Evolutionary conservation across 192 early-diverging fungal genomes (phyloP).

Genomic region (Linnemannia hyalina): DNA sequence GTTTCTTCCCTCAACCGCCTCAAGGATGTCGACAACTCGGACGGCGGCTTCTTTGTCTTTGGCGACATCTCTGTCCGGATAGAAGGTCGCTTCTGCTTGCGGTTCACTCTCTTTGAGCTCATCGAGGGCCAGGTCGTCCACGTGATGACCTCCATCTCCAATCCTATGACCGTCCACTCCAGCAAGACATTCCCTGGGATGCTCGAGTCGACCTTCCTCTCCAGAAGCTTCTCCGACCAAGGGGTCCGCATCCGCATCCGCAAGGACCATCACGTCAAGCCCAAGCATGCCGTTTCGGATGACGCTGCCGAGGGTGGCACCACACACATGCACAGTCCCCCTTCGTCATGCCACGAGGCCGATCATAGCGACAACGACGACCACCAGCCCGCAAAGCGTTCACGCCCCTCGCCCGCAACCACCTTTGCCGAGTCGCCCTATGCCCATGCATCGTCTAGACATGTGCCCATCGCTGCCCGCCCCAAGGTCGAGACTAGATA

Average conservation of each 20-base stretch:
- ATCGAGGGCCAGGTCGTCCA: conserved; percentile 62
- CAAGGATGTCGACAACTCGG: conserved; percentile 86
- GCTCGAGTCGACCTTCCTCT: conserved; percentile 90
- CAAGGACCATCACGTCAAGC: conserved; percentile 77
- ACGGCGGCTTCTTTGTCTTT: conserved; percentile 96
- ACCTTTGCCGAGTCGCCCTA: conserved; percentile 3
- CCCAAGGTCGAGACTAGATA: conserved; percentile 13
- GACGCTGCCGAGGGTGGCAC: conserved; percentile 1
- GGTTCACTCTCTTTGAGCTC: conserved; percentile 94
- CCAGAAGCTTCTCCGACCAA: conserved; percentile 93
- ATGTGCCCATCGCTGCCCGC: conserved; percentile 21
- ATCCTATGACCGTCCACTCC: conserved; percentile 81
- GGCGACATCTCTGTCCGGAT: conserved; percentile 90
- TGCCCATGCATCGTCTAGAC: neutral
- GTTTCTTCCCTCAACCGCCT: conserved; percentile 90
- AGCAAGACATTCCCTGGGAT: conserved; percentile 95
- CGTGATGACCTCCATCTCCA: conserved; percentile 81
- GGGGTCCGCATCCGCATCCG: conserved; percentile 94
- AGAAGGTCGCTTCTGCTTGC: conserved; percentile 82
- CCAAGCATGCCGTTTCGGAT: conserved; percentile 27
- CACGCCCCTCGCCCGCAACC: conserved; percentile 5
- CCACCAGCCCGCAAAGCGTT: conserved; percentile 18
- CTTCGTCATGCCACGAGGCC: conserved; percentile 36
- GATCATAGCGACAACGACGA: conserved; percentile 44
- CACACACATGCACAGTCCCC: conserved; percentile 42